Evolutionary conservation across 176 grass and related monocot species (phyloP).

Genomic region (Rhynchospora breviuscula): DNA sequence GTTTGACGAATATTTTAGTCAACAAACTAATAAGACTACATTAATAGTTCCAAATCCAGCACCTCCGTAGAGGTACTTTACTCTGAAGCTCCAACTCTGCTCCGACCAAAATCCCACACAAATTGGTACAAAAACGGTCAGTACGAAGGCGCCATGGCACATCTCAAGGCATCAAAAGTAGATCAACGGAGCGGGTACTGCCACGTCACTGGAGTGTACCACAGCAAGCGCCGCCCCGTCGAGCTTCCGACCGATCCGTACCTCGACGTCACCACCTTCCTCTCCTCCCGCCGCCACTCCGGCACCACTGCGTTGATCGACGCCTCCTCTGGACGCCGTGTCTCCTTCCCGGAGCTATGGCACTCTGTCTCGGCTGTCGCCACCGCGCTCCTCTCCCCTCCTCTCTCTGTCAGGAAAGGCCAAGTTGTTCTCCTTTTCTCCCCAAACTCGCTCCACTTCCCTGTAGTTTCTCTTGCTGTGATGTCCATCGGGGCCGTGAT

Average conservation of each 20-base stretch:
- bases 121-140: neutral
- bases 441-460: conserved; percentile 82
- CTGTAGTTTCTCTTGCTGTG: conserved; percentile 66
- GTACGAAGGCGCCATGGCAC: conserved; percentile 21
- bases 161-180: conserved; percentile 11
- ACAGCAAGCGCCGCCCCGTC: conserved; percentile 54
- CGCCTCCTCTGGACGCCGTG: conserved; percentile 42
- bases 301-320: conserved; percentile 73
- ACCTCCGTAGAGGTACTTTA: too few relatives aligned
- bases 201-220: conserved; percentile 44
- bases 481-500: conserved; percentile 83
- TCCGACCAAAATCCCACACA: neutral
- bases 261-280: conserved; percentile 70
- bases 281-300: conserved; percentile 63
- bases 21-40: neutral
- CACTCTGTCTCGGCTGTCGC: conserved; percentile 46
- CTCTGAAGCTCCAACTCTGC: neutral
- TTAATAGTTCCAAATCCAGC: too few relatives aligned
- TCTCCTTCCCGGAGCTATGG: conserved; percentile 74
- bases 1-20: neutral
- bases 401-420: conserved; percentile 62
- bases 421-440: conserved; percentile 75
- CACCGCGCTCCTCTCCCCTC: conserved; percentile 59
- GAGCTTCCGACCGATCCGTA: conserved; percentile 38
- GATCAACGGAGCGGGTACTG: conserved; percentile 69